These are phyloP conservation scores for Jatropha podagrica DNA, from an alignment of 441 rosid genomes.

Conservation along the genomic window DNA sequence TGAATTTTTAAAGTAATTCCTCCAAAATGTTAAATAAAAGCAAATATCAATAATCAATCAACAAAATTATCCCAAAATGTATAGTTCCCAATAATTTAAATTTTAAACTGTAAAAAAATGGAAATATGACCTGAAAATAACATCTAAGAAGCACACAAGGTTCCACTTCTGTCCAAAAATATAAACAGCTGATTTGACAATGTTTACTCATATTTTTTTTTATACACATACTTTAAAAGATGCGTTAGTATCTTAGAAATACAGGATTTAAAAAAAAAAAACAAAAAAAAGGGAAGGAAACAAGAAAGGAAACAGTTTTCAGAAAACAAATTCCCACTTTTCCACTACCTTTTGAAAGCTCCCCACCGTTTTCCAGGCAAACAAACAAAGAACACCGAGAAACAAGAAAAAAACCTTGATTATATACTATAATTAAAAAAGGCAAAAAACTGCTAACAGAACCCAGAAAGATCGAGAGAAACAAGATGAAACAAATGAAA, in stretches of 20 bases:
- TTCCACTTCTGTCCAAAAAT: background rate
- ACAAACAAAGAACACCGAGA: slow-evolving; percentile 12
- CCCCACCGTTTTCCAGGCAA: slow-evolving; percentile 5
- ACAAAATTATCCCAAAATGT: background rate
- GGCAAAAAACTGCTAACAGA: background rate
- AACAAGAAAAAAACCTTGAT: background rate
- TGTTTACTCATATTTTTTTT: background rate
- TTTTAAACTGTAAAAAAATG: background rate
- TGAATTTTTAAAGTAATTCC: background rate
- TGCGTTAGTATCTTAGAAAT: background rate
- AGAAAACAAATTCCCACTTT: background rate
- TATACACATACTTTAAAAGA: background rate
- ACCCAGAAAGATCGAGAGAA: background rate
- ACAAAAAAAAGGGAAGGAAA: too few species aligned
- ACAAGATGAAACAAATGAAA: background rate
- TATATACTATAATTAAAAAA: background rate
- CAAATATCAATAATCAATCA: background rate
- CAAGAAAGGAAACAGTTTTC: background rate
- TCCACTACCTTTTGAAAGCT: background rate
- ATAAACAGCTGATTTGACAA: background rate
- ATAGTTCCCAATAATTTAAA: background rate
- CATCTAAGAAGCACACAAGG: background rate
- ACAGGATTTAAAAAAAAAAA: background rate
- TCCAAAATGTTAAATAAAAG: too few species aligned
- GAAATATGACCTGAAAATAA: background rate